Base-by-base conservation (phyloP, 1,284 basidiomycete genomes). In the Trametes pubescens region DNA sequence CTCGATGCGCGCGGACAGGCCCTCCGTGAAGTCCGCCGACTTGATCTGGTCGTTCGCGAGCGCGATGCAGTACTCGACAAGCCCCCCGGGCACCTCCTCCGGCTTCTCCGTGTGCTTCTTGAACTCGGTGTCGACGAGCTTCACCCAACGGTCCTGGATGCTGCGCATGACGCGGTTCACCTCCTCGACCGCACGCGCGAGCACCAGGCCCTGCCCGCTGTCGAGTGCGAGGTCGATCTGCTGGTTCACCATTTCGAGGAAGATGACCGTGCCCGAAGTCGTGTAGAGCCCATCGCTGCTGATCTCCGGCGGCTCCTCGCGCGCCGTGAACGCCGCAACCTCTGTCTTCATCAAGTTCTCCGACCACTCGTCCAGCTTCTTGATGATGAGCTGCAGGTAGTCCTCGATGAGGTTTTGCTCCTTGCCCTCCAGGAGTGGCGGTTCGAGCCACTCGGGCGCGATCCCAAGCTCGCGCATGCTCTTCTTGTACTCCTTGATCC, bases 21-120 rank as follows among this genome's bases (percentile, higher is more conserved):
- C 86, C 79, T 99, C 97, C 11, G 92, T 89, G 73, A 93, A 96
- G 76, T 99, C 96, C 11, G 98, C 98, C 4, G 91, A 93, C 77
- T 96, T 97, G 79, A 99, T 90, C 78, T 98, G 96, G 79, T 99
- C 97, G 80, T 99, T 99, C 56, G 96, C 96, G n/a, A 99, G 87
- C 21, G 96, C 96, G 73, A 99, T 96, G 74, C 93, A 90, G 78
- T 99, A 99, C 80, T 99, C 97, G 64, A 95, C 95, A 59, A 99
- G 80, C 1, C 98, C 97, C 16, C 90, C 90, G 1, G 92, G 86
- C 3, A 92, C 86, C 71, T 98, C 95, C 48, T 98, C 95, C 1
- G 95, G 93, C 74, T 92, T 92, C 73, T 96, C 94, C 14, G 86
- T 82, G 73, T 95, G 92, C 73, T 92, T 93, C 79, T 93, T 94